Evolutionary conservation across 2,329 filamentous ascomycete genomes (phyloP), one percentile per base, ranked within the genome.

Genomic region (Alternaria dauci): DNA sequence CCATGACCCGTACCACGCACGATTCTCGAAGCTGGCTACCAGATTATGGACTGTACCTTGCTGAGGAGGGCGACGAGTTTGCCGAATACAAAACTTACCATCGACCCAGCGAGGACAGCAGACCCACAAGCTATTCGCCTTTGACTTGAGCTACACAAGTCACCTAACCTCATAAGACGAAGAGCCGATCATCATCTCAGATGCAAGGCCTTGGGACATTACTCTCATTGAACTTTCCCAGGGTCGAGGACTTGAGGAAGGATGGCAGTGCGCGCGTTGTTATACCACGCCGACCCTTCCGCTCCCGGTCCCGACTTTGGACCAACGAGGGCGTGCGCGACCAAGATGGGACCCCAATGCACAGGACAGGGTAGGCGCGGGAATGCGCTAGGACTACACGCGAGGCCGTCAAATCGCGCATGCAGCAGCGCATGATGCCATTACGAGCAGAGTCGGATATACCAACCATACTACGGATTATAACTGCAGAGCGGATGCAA

Each of bases 111-210:
- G 44, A 68, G 39, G 58, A 50, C 9, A 67, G 53, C 59, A 58
- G 68, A 28, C 67, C 67, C 5, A 70, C 66, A 18, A 72, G 62
- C 47, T 72, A 72, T 38, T 71, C 70, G 23, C 70, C 70, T 18
- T 56, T 71, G 34, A 48, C 56, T 2, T 52, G 63, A 65, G 39
- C 55, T 38, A 32, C 6, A 34, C 20, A 12, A 26, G 28, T 30
- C 38, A 32, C 9, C 12, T 42, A 5, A 12, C 43, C 28, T 23
- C 25, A 20, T 6, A 42, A 25, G 39, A 42, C 39, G 39, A 25
- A 25, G 14, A 42, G 39, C 39, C 39, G 20, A 36, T 5, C 20
- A n/a, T 11, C 20, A 8, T 55, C 11, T 20, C 23, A 36, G 25
- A 18, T 47, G 28, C 18, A n/a, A 47, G 23, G 44, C 14, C 20